A percentile compares a stretch with the other conserved stretches of the same genome.
These are phyloP conservation scores for Ustilago cynodontis DNA, from an alignment of 1,284 basidiomycete genomes.

Conservation along the genomic window DNA sequence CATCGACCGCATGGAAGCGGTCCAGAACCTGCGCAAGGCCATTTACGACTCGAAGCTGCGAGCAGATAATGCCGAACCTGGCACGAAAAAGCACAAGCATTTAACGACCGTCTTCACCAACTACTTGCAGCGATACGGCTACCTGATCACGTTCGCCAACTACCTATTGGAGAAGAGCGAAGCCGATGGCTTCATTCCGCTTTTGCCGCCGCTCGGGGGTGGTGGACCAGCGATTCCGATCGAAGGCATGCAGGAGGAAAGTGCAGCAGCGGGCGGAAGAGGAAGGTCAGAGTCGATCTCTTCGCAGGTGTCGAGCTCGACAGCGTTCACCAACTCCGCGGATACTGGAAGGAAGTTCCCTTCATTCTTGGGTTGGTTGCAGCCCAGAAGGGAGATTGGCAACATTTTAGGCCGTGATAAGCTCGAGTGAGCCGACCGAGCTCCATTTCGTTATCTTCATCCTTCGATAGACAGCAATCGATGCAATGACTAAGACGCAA, in stretches of 20 bases:
- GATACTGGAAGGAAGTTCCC: constrained; percentile 54
- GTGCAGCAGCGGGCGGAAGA: not conserved
- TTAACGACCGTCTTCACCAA: constrained; percentile 61
- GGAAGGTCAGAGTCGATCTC: constrained; percentile 30
- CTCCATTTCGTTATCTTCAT: not conserved
- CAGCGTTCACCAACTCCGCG: constrained; percentile 20
- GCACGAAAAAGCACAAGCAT: constrained; percentile 58
- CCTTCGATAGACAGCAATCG: not conserved
- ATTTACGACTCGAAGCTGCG: constrained; percentile 66
- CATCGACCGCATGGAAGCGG: constrained; percentile 67
- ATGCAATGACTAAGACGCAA: not conserved
- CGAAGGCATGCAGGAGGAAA: constrained; percentile 4
- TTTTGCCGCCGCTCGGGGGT: constrained; percentile 26
- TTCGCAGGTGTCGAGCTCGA: constrained; percentile 33
- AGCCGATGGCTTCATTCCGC: constrained; percentile 60
- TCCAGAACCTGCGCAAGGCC: constrained; percentile 68
- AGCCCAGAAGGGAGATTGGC: constrained; percentile 63
- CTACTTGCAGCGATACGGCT: constrained; percentile 75
- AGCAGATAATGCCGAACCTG: constrained; percentile 61
- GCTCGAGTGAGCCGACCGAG: constrained; percentile 39
- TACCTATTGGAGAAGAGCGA: constrained; percentile 83
- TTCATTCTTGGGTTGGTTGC: constrained; percentile 64
- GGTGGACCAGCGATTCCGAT: constrained; percentile 32
- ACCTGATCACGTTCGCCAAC: constrained; percentile 93
- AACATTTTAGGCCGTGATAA: constrained; percentile 52